Evolutionary conservation across 352 stramenopile species (phyloP), one percentile per base, ranked within the genome.

Genomic region (Thalassiosira gravida): DNA sequence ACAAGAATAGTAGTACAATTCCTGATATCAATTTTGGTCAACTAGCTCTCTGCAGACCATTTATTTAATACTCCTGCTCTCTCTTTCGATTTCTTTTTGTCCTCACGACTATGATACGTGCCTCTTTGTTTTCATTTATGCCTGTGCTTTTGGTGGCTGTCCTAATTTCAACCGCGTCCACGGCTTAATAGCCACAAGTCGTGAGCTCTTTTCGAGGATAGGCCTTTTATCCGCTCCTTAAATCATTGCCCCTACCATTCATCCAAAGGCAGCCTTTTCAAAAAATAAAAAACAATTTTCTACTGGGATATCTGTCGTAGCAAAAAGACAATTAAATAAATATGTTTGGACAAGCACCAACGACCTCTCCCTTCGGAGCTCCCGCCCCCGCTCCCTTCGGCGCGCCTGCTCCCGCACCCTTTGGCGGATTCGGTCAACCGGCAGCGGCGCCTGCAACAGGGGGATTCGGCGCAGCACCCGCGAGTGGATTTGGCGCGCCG

Each of bases 311-410:
- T n/a, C n/a, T n/a, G n/a, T n/a, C 20, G 22, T 8, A 14, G 18
- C 2, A 46, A 44, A 24, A 44, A 61, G 25, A 55, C 2, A 55
- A 35, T 27, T 22, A 53, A 55, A 80, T 27, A 75, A 53, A 32
- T 22, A 81, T 85, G 77, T 86, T 86, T 30, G 77, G 77, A 63
- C 56, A 69, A 35, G 66, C 80, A 35, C 66, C 80, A 3, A 22
- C 77, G n/a, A 67, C 75, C 35, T 76, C 78, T 22, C 72, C 80
- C 37, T 84, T 87, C 35, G 80, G 75, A 13, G 66, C 74, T 27
- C 74, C 74, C 32, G 71, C 79, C 53, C 76, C 81, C 22, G 70
- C 77, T 3, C 77, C 80, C 8, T 88, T 82, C 66, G 73, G 72
- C 22, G 73, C 74, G 58, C 50, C 70, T n/a, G 61, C 81, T 9